Percentiles rank a stretch among this genome's conserved stretches.
phyloP scores from a whole-genome alignment of 1,139 yeast genomes.

The Geotrichum bryndzae region DNA sequence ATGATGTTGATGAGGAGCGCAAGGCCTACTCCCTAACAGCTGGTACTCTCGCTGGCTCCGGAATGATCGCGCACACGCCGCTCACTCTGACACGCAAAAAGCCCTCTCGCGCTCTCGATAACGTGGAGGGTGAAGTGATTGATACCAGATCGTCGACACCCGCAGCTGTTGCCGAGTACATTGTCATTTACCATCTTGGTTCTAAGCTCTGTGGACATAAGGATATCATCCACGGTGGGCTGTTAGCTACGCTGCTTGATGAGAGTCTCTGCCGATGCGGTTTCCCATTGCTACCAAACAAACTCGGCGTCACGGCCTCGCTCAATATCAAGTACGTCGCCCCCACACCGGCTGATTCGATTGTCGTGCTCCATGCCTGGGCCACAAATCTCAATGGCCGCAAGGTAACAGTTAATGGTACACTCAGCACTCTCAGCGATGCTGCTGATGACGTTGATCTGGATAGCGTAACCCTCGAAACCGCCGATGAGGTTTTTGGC shows the following conservation, averaged over 20 bases:
- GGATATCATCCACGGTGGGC: constrained; percentile 81
- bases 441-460: constrained; percentile 17
- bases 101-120: neutral
- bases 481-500: neutral
- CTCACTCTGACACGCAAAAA: constrained; percentile 26
- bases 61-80: constrained; percentile 33
- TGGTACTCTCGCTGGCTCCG: constrained; percentile 32
- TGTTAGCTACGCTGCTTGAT: constrained; percentile 75
- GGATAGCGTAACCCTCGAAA: neutral
- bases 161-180: constrained; percentile 20
- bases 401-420: constrained; percentile 70
- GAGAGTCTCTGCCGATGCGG: constrained; percentile 87
- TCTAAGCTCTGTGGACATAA: constrained; percentile 56
- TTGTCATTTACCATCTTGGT: constrained; percentile 63
- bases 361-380: constrained; percentile 61
- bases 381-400: constrained; percentile 69
- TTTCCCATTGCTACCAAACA: constrained; percentile 73
- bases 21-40: constrained; percentile 30
- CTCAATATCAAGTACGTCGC: constrained; percentile 58
- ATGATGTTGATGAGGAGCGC: constrained; percentile 25
- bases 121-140: neutral
- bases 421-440: constrained; percentile 38
- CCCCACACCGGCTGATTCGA: constrained; percentile 60
- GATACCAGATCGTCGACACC: neutral
- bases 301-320: constrained; percentile 86